Percentiles rank a stretch among this genome's conserved stretches.
Evolutionary conservation across 495 filamentous ascomycete species (phyloP).

Genomic region (Venustampulla echinocandica): DNA sequence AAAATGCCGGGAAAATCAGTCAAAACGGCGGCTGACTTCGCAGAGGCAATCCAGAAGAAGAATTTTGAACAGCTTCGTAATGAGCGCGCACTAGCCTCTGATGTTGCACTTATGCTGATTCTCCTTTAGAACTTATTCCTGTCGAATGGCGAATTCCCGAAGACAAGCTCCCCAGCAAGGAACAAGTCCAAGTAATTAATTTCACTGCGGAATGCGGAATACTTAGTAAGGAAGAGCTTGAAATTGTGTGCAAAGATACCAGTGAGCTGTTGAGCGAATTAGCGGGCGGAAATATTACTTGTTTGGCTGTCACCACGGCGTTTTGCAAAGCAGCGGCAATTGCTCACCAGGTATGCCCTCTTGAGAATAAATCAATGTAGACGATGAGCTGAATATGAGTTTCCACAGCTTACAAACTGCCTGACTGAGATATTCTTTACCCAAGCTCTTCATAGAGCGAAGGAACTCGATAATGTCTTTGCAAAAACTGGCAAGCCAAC

Average conservation of each 20-base stretch:
- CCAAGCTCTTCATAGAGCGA: slow-evolving; percentile 49
- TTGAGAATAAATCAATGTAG: background rate
- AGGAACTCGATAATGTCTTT: slow-evolving; percentile 48
- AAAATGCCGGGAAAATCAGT: background rate
- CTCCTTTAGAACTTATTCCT: slow-evolving; percentile 35
- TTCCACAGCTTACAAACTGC: too few relatives aligned
- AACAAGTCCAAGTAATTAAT: background rate
- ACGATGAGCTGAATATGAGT: background rate
- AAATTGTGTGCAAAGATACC: slow-evolving; percentile 43
- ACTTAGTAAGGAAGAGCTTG: slow-evolving; percentile 40
- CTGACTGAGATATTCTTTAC: slow-evolving; percentile 58
- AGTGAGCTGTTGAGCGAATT: slow-evolving; percentile 36
- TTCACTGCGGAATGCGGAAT: slow-evolving; percentile 34
- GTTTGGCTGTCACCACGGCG: slow-evolving; percentile 30
- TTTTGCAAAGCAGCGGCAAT: slow-evolving; percentile 42
- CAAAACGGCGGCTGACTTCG: slow-evolving; percentile 10
- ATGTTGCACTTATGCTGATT: background rate
- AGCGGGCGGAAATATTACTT: slow-evolving; percentile 15
- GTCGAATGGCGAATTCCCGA: slow-evolving; percentile 42
- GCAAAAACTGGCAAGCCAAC: slow-evolving; percentile 29
- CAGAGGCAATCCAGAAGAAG: slow-evolving; percentile 25
- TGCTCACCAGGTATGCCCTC: slow-evolving; percentile 46
- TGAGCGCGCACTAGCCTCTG: background rate
- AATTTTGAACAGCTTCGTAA: slow-evolving; percentile 5
- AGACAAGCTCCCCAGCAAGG: slow-evolving; percentile 21